Evolutionary conservation across 257 asterid genomes (phyloP), one percentile per base, ranked within the genome.

Genomic region (Rauvolfia tetraphylla): DNA sequence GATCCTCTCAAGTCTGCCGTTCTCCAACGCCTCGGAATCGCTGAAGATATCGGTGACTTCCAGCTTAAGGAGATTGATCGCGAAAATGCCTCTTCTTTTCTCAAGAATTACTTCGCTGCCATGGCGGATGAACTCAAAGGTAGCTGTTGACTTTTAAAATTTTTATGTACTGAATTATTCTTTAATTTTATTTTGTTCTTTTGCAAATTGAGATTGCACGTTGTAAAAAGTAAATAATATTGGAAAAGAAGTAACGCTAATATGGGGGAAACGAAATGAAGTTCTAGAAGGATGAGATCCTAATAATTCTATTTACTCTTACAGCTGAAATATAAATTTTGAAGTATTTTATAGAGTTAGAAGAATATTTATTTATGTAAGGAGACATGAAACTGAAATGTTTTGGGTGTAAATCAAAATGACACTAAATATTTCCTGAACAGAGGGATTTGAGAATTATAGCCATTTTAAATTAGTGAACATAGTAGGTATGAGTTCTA

Each of bases 71-170:
- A 83, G 82, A 62, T 88, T 68, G 85, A 86, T 73, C 54, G 56
- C 81, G 77, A 84, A 14, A 84, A 78, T 31, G 93, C 90, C 62
- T 66, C 84, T 48, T 49, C 79, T 71, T 68, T 69, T 76, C 84
- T 88, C 38, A 81, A 72, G 54, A 72, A 73, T 77, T 88, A 78
- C 80, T 76, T 88, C 48, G 71, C 83, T 15, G 84, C 89, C 48
- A 71, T 85, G 51, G 86, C 87, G 51, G 86, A 86, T 81, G 84
- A 85, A 74, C 87, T 88, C 62, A 80, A 62, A 82, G 92, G 92
- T 85, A 58, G 53, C 69, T 57, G 76, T 86, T 80, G 84, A 86
- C 88, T 84, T 77, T 61, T 59, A 53, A 44, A 39, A 57, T n/a
- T 69, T 71, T 68, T 27, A 39, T 74, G 66, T 62, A 42, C 25